Base-by-base conservation (phyloP, 805 yeast genomes). In the Candida taoyuanica region DNA sequence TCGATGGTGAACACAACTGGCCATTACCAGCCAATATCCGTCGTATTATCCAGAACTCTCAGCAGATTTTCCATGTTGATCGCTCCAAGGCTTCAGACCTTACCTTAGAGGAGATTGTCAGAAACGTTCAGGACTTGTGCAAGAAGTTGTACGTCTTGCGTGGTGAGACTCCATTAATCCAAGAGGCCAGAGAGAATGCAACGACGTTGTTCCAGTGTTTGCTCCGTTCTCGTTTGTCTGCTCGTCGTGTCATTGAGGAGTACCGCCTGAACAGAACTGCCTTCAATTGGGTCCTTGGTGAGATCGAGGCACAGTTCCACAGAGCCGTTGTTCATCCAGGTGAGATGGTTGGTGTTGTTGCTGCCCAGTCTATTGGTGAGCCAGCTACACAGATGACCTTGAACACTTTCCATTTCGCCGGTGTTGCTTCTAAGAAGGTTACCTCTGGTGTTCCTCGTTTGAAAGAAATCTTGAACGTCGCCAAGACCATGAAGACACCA, bases 401-500 rank as follows among this genome's bases (percentile, higher is more conserved):
- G 65, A 89, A 89, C 59, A 89, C 97, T 52, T 89, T 88, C 89
- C 96, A 88, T 71, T 88, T 86, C 71, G 96, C 96, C 14, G 96
- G 96, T 81, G 96, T 88, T 43, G 88, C 95, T 24, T 85, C 96
- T 3, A 88, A 87, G 81, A 88, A 88, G 63, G 96, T 88, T 47
- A 88, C 96, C 3, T 76, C 91, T 49, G 96, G 96, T 78, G 96
- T 88, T 59, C 97, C 97, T 44, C 94, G 97, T 74, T 75, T 89
- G 63, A 89, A 89, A 76, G 98, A 89, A 70, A 93, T 93, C 77
- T 76, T 93, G 64, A 91, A 91, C 62, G 98, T 93, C 49, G 99
- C 99, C 9, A 93, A 93, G 70, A 91, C 86, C 56, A 89, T 93
- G 73, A 93, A 91, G 67, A 93, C 99, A n/a, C 99, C 99, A n/a